Evolutionary conservation across 2,329 filamentous ascomycete genomes (phyloP).

Genomic region (Exophiala xenobiotica): DNA sequence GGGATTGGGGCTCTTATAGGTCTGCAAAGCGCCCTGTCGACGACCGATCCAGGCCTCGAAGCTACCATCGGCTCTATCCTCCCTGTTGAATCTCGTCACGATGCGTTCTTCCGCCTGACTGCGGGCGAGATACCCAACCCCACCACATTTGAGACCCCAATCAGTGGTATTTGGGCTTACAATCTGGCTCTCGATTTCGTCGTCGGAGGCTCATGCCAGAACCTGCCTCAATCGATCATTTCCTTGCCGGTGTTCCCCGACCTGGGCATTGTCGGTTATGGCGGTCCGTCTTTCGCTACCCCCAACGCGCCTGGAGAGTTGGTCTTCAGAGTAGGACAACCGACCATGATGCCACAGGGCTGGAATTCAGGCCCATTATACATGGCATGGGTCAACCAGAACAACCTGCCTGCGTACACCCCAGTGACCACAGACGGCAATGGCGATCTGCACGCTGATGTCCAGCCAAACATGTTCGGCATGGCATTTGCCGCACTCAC

Average conservation of each 20-base stretch:
- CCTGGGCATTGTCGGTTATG: constrained; percentile 19
- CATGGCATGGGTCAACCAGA: constrained; percentile 31
- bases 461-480: constrained; percentile 28
- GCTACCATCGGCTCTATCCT: constrained; percentile 32
- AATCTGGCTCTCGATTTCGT: constrained; percentile 35
- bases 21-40: constrained; percentile 27
- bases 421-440: constrained; percentile 19
- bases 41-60: constrained; percentile 29
- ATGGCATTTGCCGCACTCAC: constrained; percentile 29
- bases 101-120: constrained; percentile 33
- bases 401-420: constrained; percentile 30
- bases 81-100: constrained; percentile 34
- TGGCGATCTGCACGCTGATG: constrained; percentile 22
- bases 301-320: constrained; percentile 20
- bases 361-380: constrained; percentile 21
- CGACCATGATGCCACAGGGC: constrained; percentile 15
- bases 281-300: constrained; percentile 16
- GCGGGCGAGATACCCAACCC: constrained; percentile 34
- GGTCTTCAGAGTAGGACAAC: constrained; percentile 24
- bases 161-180: constrained; percentile 34
- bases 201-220: constrained; percentile 29
- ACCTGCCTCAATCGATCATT: constrained; percentile 11
- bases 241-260: constrained; percentile 20
- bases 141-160: constrained; percentile 32
- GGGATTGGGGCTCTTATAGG: constrained; percentile 34